Evolutionary conservation across 805 yeast species (phyloP), one percentile per base, ranked within the genome.

Genomic region (Ogataea methanolica): DNA sequence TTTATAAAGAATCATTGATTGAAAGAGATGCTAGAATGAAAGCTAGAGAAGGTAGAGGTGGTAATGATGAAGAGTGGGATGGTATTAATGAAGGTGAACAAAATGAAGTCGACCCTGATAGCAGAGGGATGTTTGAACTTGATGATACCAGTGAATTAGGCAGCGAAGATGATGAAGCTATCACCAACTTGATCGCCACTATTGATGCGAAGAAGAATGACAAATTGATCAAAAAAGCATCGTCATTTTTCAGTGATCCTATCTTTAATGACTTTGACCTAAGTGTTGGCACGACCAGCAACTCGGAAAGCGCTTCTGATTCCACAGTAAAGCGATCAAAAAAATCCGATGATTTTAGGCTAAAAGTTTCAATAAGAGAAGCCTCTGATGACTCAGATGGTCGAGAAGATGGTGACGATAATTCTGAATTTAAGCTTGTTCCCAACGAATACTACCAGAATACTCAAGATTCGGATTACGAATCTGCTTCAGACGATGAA

Each of bases 41-140:
- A 55, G 90, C 92, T 22, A 85, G 82, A 60, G 72, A 74, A 59
- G 82, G 84, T 34, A 78, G 94, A 67, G 91, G 88, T 35, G 90
- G 83, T 55, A 86, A 73, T 45, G 82, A 81, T 56, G 94, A 85
- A 53, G 88, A 80, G 43, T 87, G 94, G 94, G 84, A 82, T 40
- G 94, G 94, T 51, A 82, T 87, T 48, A 63, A 72, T 33, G 71
- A 67, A 14, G 67, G 66, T 23, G 73, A 66, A n/a, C 54, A 53
- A 35, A 48, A 49, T 8, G 61, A 55, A 42, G 59, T 47, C 22
- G 46, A 49, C 22, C 68, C 69, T 23, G 41, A 39, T 14, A 5
- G 11, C 16, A 33, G 26, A 8, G n/a, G 21, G 5, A 34, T 23
- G 19, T n/a, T 39, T 36, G 71, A 71, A 60, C 73, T 69, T 17